These are phyloP conservation scores for Scedosporium dehoogii DNA, from an alignment of 2,329 filamentous ascomycete species.

Conservation along the genomic window DNA sequence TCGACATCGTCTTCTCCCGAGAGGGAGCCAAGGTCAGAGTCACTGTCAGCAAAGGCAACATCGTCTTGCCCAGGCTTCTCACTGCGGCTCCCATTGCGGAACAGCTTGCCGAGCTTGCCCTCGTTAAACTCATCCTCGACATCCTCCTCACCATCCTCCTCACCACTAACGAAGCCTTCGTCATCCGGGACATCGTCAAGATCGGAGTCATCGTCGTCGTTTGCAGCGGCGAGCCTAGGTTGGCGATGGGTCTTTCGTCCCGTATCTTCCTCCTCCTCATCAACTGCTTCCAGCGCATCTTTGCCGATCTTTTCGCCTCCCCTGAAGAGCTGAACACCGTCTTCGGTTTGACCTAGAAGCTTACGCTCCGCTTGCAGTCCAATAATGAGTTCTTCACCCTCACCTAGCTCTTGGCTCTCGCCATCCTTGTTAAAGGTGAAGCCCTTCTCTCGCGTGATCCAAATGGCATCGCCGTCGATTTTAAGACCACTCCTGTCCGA, in stretches of 20 bases:
- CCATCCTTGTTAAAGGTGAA: constrained; percentile 64
- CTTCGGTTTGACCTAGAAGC: constrained; percentile 71
- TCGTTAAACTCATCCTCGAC: constrained; percentile 49
- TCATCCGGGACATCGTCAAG: constrained; percentile 27
- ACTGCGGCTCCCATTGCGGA: constrained; percentile 32
- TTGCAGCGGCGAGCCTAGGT: constrained; percentile 48
- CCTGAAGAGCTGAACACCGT: constrained; percentile 77
- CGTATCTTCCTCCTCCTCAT: constrained; percentile 38
- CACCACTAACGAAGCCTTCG: constrained; percentile 30
- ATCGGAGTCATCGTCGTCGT: constrained; percentile 47
- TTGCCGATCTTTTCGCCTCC: constrained; percentile 60
- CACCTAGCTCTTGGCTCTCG: constrained; percentile 66
- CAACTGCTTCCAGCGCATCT: constrained; percentile 34
- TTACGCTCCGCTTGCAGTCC: constrained; percentile 74
- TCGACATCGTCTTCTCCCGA: constrained; percentile 31
- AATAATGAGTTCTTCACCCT: constrained; percentile 92
- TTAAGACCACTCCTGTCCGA: constrained; percentile 92
- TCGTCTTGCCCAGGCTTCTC: constrained; percentile 55
- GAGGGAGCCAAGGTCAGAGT: constrained; percentile 88
- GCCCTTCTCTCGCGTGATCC: constrained; percentile 63
- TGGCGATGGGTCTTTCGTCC: constrained; percentile 51
- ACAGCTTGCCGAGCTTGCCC: constrained; percentile 50
- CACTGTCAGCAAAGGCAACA: constrained; percentile 86
- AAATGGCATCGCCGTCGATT: constrained; percentile 95
- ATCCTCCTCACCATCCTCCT: constrained; percentile 17